These are phyloP conservation scores for Aspergillus unguis DNA, from an alignment of 2,329 filamentous ascomycete genomes.

Conservation along the genomic window DNA sequence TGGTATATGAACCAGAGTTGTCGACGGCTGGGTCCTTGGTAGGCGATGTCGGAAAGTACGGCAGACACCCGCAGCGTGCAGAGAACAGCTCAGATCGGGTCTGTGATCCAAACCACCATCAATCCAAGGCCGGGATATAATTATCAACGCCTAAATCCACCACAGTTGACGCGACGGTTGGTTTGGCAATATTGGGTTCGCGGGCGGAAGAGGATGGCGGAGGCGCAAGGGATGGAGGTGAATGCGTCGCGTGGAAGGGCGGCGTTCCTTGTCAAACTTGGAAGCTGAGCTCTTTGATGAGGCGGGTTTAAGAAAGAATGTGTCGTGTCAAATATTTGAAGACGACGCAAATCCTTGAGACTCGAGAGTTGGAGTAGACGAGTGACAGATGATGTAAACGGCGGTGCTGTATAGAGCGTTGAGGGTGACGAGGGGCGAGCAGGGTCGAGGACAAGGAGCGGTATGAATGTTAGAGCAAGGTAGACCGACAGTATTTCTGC, in stretches of 20 bases:
- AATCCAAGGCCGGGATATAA: slow-evolving; percentile 15
- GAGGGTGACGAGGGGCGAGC: slow-evolving; percentile 1
- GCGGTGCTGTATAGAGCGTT: background rate
- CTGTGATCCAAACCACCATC: slow-evolving; percentile 20
- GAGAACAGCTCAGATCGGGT: slow-evolving; percentile 29
- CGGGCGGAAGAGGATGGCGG: slow-evolving; percentile 23
- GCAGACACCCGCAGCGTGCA: slow-evolving; percentile 21
- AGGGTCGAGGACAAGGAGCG: slow-evolving; percentile 2
- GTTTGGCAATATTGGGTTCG: slow-evolving; percentile 21
- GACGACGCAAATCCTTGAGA: background rate
- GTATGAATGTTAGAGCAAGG: background rate
- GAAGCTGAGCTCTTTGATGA: slow-evolving; percentile 3
- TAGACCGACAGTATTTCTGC: background rate
- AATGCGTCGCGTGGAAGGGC: slow-evolving; percentile 32
- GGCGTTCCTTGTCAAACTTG: slow-evolving; percentile 9
- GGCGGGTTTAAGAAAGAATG: slow-evolving; percentile 5
- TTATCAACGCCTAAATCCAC: slow-evolving; percentile 15
- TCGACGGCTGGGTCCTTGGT: slow-evolving; percentile 6
- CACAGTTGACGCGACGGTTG: slow-evolving; percentile 13
- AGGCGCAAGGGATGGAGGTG: slow-evolving; percentile 31
- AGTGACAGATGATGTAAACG: slow-evolving; percentile 1
- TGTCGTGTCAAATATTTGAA: background rate
- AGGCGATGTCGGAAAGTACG: slow-evolving; percentile 16
- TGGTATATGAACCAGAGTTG: slow-evolving; percentile 16
- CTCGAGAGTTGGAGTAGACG: background rate